These are phyloP conservation scores for Pleurozium schreberi DNA, from an alignment of 225 moss, liverwort and hornwort genomes.

Conservation along the genomic window DNA sequence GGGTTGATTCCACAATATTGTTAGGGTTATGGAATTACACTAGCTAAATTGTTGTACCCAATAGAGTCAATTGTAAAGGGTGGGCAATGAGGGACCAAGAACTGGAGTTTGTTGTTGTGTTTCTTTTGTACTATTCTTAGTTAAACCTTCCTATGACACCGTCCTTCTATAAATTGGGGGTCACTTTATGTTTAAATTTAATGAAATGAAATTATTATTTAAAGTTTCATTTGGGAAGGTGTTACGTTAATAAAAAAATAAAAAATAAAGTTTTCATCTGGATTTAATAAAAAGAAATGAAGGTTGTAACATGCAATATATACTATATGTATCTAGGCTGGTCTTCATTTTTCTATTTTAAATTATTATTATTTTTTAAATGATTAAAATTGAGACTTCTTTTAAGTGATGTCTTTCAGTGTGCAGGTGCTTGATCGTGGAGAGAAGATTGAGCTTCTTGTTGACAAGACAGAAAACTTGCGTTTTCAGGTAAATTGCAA, in stretches of 20 bases:
- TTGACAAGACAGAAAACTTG: conserved; percentile 95
- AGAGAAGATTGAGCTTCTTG: conserved; percentile 93
- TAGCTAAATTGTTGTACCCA: neutral
- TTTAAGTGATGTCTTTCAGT: neutral
- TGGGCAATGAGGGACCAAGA: no score
- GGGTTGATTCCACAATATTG: neutral
- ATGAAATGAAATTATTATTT: neutral
- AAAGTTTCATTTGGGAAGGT: neutral
- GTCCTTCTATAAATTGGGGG: no score
- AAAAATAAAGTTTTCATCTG: neutral
- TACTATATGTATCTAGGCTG: neutral
- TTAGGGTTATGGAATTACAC: neutral
- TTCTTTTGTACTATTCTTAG: no score
- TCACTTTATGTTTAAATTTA: no score
- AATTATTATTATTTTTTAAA: no score
- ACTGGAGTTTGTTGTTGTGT: no score
- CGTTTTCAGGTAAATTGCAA: conserved; percentile 47
- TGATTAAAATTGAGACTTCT: neutral
- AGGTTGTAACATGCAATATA: neutral
- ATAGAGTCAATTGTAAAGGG: no score
- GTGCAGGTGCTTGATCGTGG: conserved; percentile 93
- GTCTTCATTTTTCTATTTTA: neutral
- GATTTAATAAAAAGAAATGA: neutral
- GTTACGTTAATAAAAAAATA: no score
- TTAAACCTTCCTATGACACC: no score